A percentile compares a stretch with the other conserved stretches of the same genome.
Conservation (phyloP, 2,329 filamentous ascomycete species). For the Penicillium brevicompactum region DNA sequence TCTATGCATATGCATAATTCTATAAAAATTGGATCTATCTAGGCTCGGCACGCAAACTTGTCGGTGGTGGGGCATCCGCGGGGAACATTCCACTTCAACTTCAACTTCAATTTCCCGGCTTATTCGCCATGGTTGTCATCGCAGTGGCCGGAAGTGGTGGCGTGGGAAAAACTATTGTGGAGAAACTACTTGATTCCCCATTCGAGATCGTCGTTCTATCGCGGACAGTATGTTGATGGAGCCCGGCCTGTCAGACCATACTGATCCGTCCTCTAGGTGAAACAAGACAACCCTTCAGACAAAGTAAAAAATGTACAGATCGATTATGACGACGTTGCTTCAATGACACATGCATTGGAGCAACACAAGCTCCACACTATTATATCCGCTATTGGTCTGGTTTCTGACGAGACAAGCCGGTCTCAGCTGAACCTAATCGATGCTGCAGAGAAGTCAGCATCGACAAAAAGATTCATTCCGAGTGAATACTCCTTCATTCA, state of each 20-base stretch:
- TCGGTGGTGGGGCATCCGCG: neutral
- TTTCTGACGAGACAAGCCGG: slow-evolving; percentile 28
- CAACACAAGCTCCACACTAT: slow-evolving; percentile 48
- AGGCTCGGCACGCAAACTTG: neutral
- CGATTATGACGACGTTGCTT: slow-evolving; percentile 37
- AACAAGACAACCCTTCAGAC: slow-evolving; percentile 5
- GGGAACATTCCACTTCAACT: neutral
- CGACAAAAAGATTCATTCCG: slow-evolving; percentile 47
- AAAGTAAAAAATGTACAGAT: slow-evolving; percentile 26
- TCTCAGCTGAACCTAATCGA: slow-evolving; percentile 49
- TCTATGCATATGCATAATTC: neutral
- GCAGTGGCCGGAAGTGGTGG: slow-evolving; percentile 51
- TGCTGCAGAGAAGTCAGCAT: slow-evolving; percentile 43
- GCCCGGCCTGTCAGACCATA: neutral
- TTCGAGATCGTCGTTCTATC: slow-evolving; percentile 46
- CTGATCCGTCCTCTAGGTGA: slow-evolving; percentile 1
- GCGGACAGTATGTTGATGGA: slow-evolving; percentile 38
- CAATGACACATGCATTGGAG: slow-evolving; percentile 31
- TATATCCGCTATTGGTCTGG: slow-evolving; percentile 46
- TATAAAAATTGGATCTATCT: neutral
- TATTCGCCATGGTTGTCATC: slow-evolving; percentile 40
- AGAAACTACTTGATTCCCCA: slow-evolving; percentile 39
- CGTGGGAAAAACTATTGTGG: slow-evolving; percentile 52
- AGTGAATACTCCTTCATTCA: slow-evolving; percentile 46
- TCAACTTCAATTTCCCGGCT: neutral